Evolutionary conservation across 1,284 basidiomycete species (phyloP).

Genomic region (Cutaneotrichosporon mucoides): DNA sequence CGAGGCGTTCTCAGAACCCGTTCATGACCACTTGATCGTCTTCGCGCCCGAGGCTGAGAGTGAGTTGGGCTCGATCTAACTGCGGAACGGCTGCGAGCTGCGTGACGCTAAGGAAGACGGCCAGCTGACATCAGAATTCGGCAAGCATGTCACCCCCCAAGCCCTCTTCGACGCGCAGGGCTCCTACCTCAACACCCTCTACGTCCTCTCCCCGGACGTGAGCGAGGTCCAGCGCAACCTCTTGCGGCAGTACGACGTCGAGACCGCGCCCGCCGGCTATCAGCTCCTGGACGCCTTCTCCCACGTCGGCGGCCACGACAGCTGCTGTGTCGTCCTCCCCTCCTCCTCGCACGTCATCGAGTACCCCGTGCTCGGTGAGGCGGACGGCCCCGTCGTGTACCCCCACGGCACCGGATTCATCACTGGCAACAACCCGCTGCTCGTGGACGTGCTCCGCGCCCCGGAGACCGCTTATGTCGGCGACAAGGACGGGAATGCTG

Average conservation of each 20-base stretch:
- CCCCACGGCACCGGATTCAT: constrained; percentile 41
- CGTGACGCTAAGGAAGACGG: too few species aligned
- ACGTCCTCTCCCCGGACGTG: constrained; percentile 65
- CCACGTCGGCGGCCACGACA: constrained; percentile 15
- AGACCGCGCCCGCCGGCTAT: constrained; percentile 29
- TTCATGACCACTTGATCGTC: constrained; percentile 77
- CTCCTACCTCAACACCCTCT: constrained; percentile 71
- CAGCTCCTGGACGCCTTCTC: constrained; percentile 50
- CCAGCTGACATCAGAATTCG: constrained; percentile 10
- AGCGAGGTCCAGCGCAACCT: constrained; percentile 53
- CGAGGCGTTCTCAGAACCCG: constrained; percentile 64
- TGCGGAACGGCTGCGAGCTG: not conserved
- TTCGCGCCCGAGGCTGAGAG: constrained; percentile 78
- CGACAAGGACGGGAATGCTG: constrained; percentile 55
- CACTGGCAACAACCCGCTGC: constrained; percentile 71
- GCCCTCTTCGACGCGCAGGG: constrained; percentile 68
- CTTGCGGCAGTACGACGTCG: constrained; percentile 56
- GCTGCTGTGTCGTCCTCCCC: constrained; percentile 53
- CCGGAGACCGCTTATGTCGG: constrained; percentile 56
- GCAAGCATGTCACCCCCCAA: constrained; percentile 68
- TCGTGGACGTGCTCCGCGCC: constrained; percentile 76
- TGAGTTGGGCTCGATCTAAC: too few species aligned
- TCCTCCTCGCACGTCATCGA: constrained; percentile 70
- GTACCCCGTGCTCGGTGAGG: constrained; percentile 34
- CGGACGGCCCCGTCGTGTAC: constrained; percentile 9